A percentile compares a stretch with the other conserved stretches of the same genome.
Evolutionary conservation across 2,329 filamentous ascomycete genomes (phyloP).

Genomic region (Calonectria multiphialidica): DNA sequence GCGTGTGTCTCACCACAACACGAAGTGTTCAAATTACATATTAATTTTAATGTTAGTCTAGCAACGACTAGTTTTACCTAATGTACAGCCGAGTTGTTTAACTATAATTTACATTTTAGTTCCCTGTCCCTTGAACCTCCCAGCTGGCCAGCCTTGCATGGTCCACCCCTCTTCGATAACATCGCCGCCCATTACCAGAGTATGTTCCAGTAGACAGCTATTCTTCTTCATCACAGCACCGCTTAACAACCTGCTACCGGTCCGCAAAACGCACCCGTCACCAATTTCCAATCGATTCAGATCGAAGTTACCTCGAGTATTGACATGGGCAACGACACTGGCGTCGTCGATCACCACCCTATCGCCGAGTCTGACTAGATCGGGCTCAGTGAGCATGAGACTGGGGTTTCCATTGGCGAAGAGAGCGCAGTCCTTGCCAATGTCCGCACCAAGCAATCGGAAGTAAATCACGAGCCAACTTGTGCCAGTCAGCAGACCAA

Average conservation of each 20-base stretch:
- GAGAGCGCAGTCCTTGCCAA: conserved; percentile 66
- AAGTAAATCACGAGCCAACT: conserved; percentile 66
- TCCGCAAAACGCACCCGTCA: conserved; percentile 64
- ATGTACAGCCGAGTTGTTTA: too few species aligned
- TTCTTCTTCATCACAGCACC: conserved; percentile 66
- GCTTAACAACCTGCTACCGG: conserved; percentile 63
- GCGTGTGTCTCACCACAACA: too few species aligned
- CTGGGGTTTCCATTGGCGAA: conserved; percentile 65
- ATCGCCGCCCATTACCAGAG: conserved; percentile 68
- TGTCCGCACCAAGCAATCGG: conserved; percentile 63
- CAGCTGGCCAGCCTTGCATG: conserved; percentile 67
- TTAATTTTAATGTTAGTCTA: too few species aligned
- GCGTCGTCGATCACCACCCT: conserved; percentile 67
- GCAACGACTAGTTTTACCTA: too few species aligned
- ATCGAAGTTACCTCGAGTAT: conserved; percentile 68
- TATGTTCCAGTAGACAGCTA: conserved; percentile 68
- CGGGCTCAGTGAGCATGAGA: conserved; percentile 70
- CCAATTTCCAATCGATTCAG: conserved; percentile 64
- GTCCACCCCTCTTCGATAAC: conserved; percentile 61
- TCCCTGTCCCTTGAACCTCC: conserved; percentile 25
- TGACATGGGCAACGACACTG: conserved; percentile 68
- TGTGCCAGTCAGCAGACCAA: conserved; percentile 66
- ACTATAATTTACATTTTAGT: too few species aligned
- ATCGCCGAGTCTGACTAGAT: conserved; percentile 65
- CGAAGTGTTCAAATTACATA: too few species aligned